These are phyloP conservation scores for Aspergillus texensis DNA, from an alignment of 2,329 filamentous ascomycete species.

Conservation along the genomic window DNA sequence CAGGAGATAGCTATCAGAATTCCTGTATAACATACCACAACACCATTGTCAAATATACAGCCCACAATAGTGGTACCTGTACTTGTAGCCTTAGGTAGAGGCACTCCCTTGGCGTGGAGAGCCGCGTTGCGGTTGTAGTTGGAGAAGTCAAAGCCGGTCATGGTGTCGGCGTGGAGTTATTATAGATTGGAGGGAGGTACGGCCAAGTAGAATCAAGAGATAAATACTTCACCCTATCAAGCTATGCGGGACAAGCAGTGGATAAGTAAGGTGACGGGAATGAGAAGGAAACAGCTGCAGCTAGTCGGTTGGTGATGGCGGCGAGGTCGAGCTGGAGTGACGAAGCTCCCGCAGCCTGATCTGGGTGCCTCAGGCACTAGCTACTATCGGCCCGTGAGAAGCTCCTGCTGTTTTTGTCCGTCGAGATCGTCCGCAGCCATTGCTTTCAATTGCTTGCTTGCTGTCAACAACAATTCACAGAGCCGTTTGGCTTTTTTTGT, in stretches of 20 bases:
- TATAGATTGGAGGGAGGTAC: conserved; percentile 23
- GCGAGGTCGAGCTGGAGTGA: conserved; percentile 40
- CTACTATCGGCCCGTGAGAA: conserved; percentile 14
- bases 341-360: conserved; percentile 46
- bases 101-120: conserved; percentile 89
- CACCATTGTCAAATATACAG: conserved; percentile 93
- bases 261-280: background rate
- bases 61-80: conserved; percentile 99
- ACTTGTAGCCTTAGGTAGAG: conserved; percentile 94
- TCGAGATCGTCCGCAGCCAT: background rate
- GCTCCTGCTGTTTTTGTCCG: conserved; percentile 26
- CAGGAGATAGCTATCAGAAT: conserved; percentile 1
- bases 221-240: background rate
- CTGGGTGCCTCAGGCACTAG: conserved; percentile 26
- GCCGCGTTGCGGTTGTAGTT: conserved; percentile 99
- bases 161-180: conserved; percentile 52
- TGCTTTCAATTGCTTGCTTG: conserved; percentile 3
- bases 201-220: background rate
- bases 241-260: background rate
- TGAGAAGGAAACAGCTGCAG: conserved; percentile 2
- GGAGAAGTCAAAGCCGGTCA: conserved; percentile 99
- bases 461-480: background rate
- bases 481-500: background rate
- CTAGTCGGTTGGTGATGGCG: conserved; percentile 8
- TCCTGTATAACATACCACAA: conserved; percentile 68